Base-by-base conservation (phyloP, 1,284 basidiomycete species). In the Moesziomyces antarcticus region DNA sequence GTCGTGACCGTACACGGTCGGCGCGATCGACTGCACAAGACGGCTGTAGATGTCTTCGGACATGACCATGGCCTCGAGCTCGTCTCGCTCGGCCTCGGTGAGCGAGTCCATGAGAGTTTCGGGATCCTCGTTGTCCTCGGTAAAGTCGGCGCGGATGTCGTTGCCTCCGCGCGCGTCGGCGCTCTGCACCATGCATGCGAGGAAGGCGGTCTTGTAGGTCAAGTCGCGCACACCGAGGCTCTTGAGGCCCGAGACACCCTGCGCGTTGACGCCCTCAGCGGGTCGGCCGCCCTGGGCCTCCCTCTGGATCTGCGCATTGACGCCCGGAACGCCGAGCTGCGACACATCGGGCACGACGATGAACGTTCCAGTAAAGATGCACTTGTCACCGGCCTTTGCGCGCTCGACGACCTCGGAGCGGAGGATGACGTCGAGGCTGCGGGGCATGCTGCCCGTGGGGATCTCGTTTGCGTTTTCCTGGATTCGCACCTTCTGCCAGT, bases 381-480 rank as follows among this genome's bases (percentile, higher is more conserved):
- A 97, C 86, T 97, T 98, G 86, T 99, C 97, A 79, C 97, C 97
- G 0, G 97, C 96, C 85, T 99, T 99, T 30, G 96, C 97, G 22
- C 93, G 90, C 84, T 99, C 97, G 27, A 99, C 97, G 73, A 97
- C 89, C 82, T 99, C 97, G 10, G 91, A 91, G 37, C 97, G 92
- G 14, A 99, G 89, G 70, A 99, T 94, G 40, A 99, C 95, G 83
- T 99, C 97, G 54, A 99, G 87, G 22, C 86, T 87, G 90, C 91
- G 41, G 3, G 60, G 75, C 65, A 68, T 99, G 10, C 92, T 93
- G 1, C 97, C 97, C 0, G 96, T 99, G 0, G 97, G 97, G 66
- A 99, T 99, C 85, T 99, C 96, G 49, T 95, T 97, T 14, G 96
- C 91, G 81, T 99, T 99, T 86, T 99, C 97, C 84, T 99, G 97